Evolutionary conservation across 2,329 filamentous ascomycete genomes (phyloP).

Genomic region (Capronia americana): DNA sequence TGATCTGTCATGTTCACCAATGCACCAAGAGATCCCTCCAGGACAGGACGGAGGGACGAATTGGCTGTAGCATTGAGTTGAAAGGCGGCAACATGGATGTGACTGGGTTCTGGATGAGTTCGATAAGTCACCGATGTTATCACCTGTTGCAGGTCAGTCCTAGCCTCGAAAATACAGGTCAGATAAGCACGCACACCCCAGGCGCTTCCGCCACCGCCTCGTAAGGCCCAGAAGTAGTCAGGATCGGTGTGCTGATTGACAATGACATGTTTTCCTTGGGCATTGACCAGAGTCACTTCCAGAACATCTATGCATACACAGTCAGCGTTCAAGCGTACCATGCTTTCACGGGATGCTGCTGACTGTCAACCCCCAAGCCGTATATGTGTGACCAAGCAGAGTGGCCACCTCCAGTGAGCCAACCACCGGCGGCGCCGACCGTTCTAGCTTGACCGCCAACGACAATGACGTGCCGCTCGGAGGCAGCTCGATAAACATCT

Average conservation of each 20-base stretch:
- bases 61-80: conserved; percentile 41
- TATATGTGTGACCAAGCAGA: conserved; percentile 41
- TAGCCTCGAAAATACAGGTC: neutral
- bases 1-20: conserved; percentile 41
- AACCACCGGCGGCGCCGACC: conserved; percentile 42
- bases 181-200: conserved; percentile 38
- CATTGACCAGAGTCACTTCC: conserved; percentile 39
- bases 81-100: conserved; percentile 42
- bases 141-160: conserved; percentile 26
- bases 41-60: conserved; percentile 35
- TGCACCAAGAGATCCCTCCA: conserved; percentile 37
- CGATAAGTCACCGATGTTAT: conserved; percentile 40
- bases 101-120: conserved; percentile 41
- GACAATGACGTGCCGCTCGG: conserved; percentile 39
- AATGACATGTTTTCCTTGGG: conserved; percentile 34
- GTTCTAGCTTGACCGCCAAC: conserved; percentile 41
- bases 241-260: conserved; percentile 41
- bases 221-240: conserved; percentile 42
- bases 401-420: conserved; percentile 42
- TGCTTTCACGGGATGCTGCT: neutral
- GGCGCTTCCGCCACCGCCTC: conserved; percentile 41
- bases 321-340: conserved; percentile 1
- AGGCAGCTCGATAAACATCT: conserved; percentile 42
- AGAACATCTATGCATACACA: conserved; percentile 34
- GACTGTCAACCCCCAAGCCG: conserved; percentile 43